A percentile compares a stretch with the other conserved stretches of the same genome.
phyloP scores from a whole-genome alignment of 129 eudicot species.

The Flaveria robusta region DNA sequence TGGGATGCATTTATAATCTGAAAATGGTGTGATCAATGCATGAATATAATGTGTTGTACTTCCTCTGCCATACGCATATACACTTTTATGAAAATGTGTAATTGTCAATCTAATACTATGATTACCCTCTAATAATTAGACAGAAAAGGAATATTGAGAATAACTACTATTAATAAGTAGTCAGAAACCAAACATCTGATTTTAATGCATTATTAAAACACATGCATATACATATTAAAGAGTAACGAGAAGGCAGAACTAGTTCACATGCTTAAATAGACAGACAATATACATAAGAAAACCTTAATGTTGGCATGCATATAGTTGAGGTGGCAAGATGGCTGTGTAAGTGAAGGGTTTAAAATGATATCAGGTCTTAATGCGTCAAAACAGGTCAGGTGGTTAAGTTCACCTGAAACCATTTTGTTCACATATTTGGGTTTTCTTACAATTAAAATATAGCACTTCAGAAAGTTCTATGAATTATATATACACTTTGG shows the following conservation, averaged over 20 bases:
- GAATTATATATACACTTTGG: not conserved
- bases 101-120: not conserved
- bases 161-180: not conserved
- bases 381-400: not conserved
- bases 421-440: not conserved
- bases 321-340: not conserved
- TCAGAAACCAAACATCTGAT: not conserved
- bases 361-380: not conserved
- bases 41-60: not conserved
- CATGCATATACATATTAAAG: not conserved
- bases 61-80: not conserved
- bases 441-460: not conserved
- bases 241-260: not conserved
- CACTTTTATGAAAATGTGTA: not conserved
- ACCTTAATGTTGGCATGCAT: constrained; percentile 7
- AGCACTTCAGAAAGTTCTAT: not conserved
- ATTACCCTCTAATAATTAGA: not conserved
- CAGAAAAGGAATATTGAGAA: not conserved
- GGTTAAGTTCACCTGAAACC: not conserved
- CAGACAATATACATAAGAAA: not conserved
- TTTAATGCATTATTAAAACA: not conserved
- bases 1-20: not conserved
- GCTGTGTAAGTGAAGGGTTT: not conserved
- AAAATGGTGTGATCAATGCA: constrained; percentile 8
- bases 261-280: not conserved